Percentiles rank a stretch among this genome's conserved stretches.
Evolutionary conservation across 2,329 filamentous ascomycete genomes (phyloP).

Genomic region (Aureobasidium sp.): DNA sequence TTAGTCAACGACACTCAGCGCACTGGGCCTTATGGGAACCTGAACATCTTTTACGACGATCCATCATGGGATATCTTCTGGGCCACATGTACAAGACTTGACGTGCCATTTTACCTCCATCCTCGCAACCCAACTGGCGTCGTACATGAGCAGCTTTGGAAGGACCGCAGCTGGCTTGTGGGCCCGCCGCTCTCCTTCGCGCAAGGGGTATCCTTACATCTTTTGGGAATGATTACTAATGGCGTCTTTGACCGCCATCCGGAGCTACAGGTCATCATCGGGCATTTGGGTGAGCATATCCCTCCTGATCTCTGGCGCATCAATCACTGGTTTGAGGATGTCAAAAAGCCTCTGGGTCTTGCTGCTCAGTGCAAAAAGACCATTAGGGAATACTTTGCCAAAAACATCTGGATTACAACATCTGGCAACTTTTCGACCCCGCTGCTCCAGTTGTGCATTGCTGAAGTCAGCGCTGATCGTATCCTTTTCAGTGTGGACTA

Average conservation of each 20-base stretch:
- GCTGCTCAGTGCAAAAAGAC: constrained; percentile 38
- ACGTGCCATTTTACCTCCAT: constrained; percentile 60
- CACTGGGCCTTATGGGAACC: constrained; percentile 51
- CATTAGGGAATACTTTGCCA: constrained; percentile 46
- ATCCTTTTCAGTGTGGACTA: constrained; percentile 29
- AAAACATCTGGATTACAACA: constrained; percentile 53
- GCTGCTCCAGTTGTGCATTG: constrained; percentile 45
- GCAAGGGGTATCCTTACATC: constrained; percentile 52
- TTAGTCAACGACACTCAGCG: constrained; percentile 42
- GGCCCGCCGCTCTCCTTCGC: constrained; percentile 55
- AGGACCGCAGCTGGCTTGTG: constrained; percentile 52
- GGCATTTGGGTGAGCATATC: constrained; percentile 45
- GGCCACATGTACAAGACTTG: constrained; percentile 50
- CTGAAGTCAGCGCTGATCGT: constrained; percentile 37
- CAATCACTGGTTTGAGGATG: constrained; percentile 47
- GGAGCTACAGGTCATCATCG: constrained; percentile 42
- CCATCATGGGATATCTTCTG: constrained; percentile 57
- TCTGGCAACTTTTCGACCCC: constrained; percentile 50
- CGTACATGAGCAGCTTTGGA: constrained; percentile 53
- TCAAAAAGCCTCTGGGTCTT: constrained; percentile 43
- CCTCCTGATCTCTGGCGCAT: constrained; percentile 46
- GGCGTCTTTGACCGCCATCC: constrained; percentile 45
- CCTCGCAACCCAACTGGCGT: constrained; percentile 43
- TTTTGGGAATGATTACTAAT: constrained; percentile 46
- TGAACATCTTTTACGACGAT: constrained; percentile 58